phyloP scores from a whole-genome alignment of 192 early-diverging fungal species.

The Paraglomus occultum region DNA sequence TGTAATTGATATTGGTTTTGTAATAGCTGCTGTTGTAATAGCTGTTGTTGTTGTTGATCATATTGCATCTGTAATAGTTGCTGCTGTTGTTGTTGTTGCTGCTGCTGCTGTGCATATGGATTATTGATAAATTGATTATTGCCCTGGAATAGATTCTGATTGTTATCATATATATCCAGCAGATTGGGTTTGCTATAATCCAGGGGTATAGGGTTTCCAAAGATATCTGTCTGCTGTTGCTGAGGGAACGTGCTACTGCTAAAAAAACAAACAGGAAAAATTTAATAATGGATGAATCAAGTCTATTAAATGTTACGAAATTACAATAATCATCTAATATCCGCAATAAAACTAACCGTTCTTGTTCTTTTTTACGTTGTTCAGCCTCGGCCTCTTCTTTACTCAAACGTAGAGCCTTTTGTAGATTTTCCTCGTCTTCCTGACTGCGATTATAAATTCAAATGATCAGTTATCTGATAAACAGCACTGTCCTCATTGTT shows the following conservation, averaged over 20 bases:
- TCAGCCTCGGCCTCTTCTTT: slow-evolving; percentile 39
- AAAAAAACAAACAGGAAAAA: too few relatives aligned
- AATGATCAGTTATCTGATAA: slow-evolving; percentile 23
- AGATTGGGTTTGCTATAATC: neutral
- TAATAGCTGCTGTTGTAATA: slow-evolving; percentile 31
- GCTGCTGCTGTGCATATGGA: slow-evolving; percentile 34
- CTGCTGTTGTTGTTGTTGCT: slow-evolving; percentile 38
- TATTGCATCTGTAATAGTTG: slow-evolving; percentile 37
- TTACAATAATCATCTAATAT: slow-evolving; percentile 31
- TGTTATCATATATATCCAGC: slow-evolving; percentile 24
- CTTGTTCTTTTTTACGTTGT: slow-evolving; percentile 39
- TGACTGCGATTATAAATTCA: neutral
- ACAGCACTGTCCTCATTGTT: slow-evolving; percentile 24
- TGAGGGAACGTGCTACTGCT: slow-evolving; percentile 20
- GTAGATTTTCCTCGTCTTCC: slow-evolving; percentile 43
- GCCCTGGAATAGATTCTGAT: slow-evolving; percentile 29
- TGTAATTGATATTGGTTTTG: slow-evolving; percentile 39
- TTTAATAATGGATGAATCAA: neutral
- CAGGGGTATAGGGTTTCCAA: neutral
- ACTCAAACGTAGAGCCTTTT: slow-evolving; percentile 45
- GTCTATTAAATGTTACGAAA: neutral
- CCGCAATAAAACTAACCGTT: slow-evolving; percentile 22
- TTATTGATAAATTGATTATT: slow-evolving; percentile 33
- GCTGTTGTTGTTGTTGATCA: slow-evolving; percentile 42
- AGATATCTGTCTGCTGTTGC: slow-evolving; percentile 25